phyloP scores from a whole-genome alignment of 164 flowering plant species.

The Cinnamomum micranthum region DNA sequence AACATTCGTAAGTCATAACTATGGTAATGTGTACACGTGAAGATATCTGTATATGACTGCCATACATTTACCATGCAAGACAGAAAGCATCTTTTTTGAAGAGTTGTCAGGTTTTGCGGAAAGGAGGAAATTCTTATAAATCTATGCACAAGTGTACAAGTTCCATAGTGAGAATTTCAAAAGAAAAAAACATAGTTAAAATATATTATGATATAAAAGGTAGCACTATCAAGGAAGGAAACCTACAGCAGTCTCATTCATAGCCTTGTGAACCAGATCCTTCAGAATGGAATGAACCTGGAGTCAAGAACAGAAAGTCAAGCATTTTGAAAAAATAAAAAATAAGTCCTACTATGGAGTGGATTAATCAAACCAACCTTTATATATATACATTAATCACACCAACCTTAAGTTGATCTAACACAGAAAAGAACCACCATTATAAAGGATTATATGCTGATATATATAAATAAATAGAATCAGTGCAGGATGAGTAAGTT shows the following conservation, averaged over 20 bases:
- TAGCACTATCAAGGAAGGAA: not conserved
- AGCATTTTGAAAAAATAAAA: not conserved
- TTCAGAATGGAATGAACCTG: constrained; percentile 76
- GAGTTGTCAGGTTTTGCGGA: not conserved
- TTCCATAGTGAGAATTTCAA: not conserved
- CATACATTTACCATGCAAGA: too few relatives aligned
- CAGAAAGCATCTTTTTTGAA: not conserved
- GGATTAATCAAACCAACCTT: not conserved
- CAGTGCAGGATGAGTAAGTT: too few relatives aligned
- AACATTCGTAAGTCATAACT: not conserved
- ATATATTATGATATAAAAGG: not conserved
- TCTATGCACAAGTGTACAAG: not conserved
- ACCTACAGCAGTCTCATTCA: constrained; percentile 66
- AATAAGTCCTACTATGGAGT: not conserved
- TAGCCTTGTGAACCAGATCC: constrained; percentile 75
- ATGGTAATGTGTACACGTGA: not conserved
- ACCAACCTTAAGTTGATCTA: not conserved
- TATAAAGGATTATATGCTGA: not conserved
- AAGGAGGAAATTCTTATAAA: not conserved
- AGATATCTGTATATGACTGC: not conserved
- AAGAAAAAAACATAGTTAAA: not conserved
- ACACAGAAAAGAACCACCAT: not conserved
- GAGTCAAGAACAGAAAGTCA: constrained; percentile 7
- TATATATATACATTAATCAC: not conserved
- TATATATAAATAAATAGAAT: too few relatives aligned